These are phyloP conservation scores for Trichophyton rubrum DNA, from an alignment of 2,329 filamentous ascomycete species.

Conservation along the genomic window DNA sequence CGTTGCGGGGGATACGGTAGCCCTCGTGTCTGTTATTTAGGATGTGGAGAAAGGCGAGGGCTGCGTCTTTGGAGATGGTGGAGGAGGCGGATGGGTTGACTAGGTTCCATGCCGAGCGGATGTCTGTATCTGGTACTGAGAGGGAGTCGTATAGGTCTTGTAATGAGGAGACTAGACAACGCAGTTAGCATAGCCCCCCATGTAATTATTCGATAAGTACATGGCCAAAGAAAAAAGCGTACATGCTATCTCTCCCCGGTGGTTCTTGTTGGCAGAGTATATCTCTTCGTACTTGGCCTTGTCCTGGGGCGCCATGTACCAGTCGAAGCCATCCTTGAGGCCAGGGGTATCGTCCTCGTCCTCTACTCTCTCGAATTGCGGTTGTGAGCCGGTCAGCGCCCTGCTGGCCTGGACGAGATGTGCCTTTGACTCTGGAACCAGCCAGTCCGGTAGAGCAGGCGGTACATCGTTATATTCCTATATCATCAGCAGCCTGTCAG, in stretches of 20 bases:
- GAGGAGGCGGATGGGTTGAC: conserved; percentile 78
- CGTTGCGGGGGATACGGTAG: conserved; percentile 79
- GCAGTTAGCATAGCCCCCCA: neutral
- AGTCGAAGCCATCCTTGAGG: conserved; percentile 93
- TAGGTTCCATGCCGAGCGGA: conserved; percentile 90
- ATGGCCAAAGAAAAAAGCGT: conserved; percentile 23
- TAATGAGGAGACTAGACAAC: conserved; percentile 54
- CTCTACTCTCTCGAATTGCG: conserved; percentile 73
- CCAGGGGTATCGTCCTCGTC: conserved; percentile 67
- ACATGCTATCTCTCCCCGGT: conserved; percentile 74
- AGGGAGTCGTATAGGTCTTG: conserved; percentile 66
- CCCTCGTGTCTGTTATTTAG: conserved; percentile 93
- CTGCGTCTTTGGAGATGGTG: conserved; percentile 87
- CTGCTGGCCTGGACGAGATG: conserved; percentile 75
- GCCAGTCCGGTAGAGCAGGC: conserved; percentile 75
- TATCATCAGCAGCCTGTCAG: neutral
- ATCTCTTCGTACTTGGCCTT: conserved; percentile 95
- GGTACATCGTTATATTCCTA: conserved; percentile 90
- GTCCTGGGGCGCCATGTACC: conserved; percentile 93
- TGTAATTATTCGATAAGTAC: neutral
- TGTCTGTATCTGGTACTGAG: conserved; percentile 59
- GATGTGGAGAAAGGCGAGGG: conserved; percentile 89
- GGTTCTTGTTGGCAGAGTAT: conserved; percentile 81
- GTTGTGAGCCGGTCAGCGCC: conserved; percentile 65
- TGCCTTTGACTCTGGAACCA: conserved; percentile 88